Evolutionary conservation across 2,329 filamentous ascomycete genomes (phyloP).

Genomic region (Diaporthe velutina): DNA sequence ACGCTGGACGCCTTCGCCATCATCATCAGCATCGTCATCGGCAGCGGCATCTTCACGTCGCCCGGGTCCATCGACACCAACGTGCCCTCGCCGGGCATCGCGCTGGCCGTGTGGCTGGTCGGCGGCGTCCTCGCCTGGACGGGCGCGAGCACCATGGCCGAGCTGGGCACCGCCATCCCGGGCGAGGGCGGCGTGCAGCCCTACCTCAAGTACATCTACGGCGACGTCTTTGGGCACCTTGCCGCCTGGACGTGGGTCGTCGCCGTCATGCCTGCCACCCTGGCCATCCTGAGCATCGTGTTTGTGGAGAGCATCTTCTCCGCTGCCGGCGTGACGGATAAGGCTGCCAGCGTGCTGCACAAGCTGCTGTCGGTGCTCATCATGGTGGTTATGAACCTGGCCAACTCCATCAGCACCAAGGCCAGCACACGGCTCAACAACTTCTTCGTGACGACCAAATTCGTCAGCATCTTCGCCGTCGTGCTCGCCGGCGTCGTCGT

Average conservation of each 20-base stretch:
- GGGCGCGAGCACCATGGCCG: constrained; percentile 71
- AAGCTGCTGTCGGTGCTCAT: constrained; percentile 66
- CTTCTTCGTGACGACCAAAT: constrained; percentile 68
- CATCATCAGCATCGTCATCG: constrained; percentile 73
- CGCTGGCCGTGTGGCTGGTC: constrained; percentile 71
- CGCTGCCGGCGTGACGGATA: constrained; percentile 59
- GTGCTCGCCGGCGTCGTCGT: constrained; percentile 64
- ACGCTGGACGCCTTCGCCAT: constrained; percentile 68
- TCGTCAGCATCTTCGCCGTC: constrained; percentile 60
- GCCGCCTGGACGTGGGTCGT: constrained; percentile 76
- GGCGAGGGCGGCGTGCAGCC: constrained; percentile 75
- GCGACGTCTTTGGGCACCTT: constrained; percentile 72
- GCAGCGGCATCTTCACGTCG: constrained; percentile 75
- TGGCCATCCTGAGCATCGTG: constrained; percentile 74
- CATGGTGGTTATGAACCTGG: constrained; percentile 59
- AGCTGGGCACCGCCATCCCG: constrained; percentile 73
- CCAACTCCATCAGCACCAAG: constrained; percentile 69
- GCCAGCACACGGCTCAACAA: constrained; percentile 67
- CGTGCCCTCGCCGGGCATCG: constrained; percentile 70
- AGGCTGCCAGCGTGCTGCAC: constrained; percentile 57
- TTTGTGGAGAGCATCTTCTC: constrained; percentile 73
- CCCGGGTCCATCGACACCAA: constrained; percentile 74
- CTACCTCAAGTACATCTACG: constrained; percentile 72
- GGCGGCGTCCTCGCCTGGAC: constrained; percentile 75
- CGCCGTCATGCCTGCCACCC: constrained; percentile 73